phyloP scores from a whole-genome alignment of 768 basidiomycete genomes.

The Hortiboletus campestris region DNA sequence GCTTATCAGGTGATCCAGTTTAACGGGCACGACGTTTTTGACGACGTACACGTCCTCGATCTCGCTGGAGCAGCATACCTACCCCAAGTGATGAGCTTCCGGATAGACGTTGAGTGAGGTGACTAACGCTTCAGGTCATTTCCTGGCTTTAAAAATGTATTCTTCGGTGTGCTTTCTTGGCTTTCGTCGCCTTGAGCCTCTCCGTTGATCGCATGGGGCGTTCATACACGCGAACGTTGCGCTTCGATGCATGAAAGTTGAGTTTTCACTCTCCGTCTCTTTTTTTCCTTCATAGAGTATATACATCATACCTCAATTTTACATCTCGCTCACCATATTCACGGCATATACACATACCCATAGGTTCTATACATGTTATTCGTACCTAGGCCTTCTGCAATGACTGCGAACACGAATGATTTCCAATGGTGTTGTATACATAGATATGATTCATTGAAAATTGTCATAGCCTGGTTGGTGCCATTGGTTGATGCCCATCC shows the following conservation, averaged over 20 bases:
- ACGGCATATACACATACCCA: constrained; percentile 28
- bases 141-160: neutral
- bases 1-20: constrained; percentile 37
- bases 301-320: constrained; percentile 36
- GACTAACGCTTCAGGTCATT: neutral
- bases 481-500: constrained; percentile 42
- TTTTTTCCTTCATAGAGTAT: constrained; percentile 42
- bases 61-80: constrained; percentile 85
- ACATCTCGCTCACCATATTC: constrained; percentile 23
- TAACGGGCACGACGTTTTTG: constrained; percentile 79
- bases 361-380: constrained; percentile 10
- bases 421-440: neutral
- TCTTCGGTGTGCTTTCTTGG: neutral
- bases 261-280: constrained; percentile 13
- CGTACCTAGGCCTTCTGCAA: constrained; percentile 6
- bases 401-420: neutral
- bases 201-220: constrained; percentile 13
- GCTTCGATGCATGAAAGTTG: constrained; percentile 5
- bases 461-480: constrained; percentile 34
- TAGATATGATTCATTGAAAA: constrained; percentile 23
- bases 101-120: constrained; percentile 44
- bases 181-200: constrained; percentile 6
- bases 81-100: constrained; percentile 83
- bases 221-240: neutral
- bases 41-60: constrained; percentile 84